Evolutionary conservation across 1,284 basidiomycete genomes (phyloP).

Genomic region (Pseudozyma thailandica): DNA sequence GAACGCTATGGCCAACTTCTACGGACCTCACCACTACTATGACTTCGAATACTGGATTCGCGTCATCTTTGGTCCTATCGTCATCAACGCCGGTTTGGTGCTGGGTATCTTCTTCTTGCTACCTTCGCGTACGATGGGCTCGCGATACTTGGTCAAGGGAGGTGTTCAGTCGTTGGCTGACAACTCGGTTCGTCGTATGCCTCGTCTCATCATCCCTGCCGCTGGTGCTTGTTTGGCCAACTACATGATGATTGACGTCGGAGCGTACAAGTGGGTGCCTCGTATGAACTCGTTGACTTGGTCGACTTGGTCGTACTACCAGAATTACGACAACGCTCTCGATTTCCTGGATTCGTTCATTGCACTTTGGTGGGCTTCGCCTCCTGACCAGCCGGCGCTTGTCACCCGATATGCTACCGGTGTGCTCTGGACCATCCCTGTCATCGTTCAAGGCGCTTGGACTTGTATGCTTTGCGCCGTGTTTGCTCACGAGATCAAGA

Average conservation of each 20-base stretch:
- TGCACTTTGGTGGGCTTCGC: constrained; percentile 53
- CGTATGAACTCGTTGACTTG: constrained; percentile 54
- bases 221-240: constrained; percentile 48
- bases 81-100: constrained; percentile 53
- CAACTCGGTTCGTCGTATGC: constrained; percentile 56
- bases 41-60: constrained; percentile 52
- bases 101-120: constrained; percentile 61
- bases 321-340: constrained; percentile 54
- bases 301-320: constrained; percentile 60
- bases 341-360: constrained; percentile 53
- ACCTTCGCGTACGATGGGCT: constrained; percentile 57
- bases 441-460: constrained; percentile 59
- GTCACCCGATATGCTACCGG: constrained; percentile 59
- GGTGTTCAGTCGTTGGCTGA: constrained; percentile 53
- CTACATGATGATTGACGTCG: constrained; percentile 59
- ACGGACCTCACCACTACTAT: constrained; percentile 47
- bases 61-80: constrained; percentile 50
- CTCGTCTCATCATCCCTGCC: constrained; percentile 54
- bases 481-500: constrained; percentile 57
- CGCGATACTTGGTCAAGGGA: constrained; percentile 55
- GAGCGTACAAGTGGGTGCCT: constrained; percentile 56
- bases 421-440: constrained; percentile 62
- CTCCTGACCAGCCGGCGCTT: constrained; percentile 48
- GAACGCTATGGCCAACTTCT: constrained; percentile 45
- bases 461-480: constrained; percentile 55